These are phyloP conservation scores for Debaryomyces castellii DNA, from an alignment of 805 yeast species.

Conservation along the genomic window DNA sequence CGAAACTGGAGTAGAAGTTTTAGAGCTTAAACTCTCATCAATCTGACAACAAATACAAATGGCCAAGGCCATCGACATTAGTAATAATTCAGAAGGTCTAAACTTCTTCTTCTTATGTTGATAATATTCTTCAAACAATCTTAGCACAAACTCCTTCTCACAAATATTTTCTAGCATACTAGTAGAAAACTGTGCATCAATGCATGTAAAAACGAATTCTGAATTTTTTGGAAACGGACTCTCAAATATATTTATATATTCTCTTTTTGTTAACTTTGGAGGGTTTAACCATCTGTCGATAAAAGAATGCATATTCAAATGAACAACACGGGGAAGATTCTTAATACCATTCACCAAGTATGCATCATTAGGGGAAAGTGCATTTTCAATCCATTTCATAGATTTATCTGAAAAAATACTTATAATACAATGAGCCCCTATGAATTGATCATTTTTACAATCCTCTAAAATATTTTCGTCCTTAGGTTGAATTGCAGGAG, in stretches of 20 bases:
- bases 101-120: constrained; percentile 14
- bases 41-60: constrained; percentile 22
- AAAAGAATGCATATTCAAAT: constrained; percentile 14
- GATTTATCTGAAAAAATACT: constrained; percentile 36
- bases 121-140: constrained; percentile 26
- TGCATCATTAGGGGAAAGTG: constrained; percentile 20
- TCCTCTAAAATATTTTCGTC: neutral
- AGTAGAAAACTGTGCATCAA: constrained; percentile 23
- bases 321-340: constrained; percentile 26
- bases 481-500: neutral
- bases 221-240: constrained; percentile 27
- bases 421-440: constrained; percentile 36
- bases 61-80: constrained; percentile 30
- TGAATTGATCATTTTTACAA: constrained; percentile 16
- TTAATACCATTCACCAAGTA: constrained; percentile 22
- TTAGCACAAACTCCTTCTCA: constrained; percentile 11
- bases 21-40: constrained; percentile 10
- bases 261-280: constrained; percentile 18
- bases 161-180: constrained; percentile 19
- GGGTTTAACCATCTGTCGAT: constrained; percentile 32
- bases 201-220: constrained; percentile 21
- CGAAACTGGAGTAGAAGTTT: constrained; percentile 1
- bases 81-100: constrained; percentile 30
- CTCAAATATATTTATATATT: constrained; percentile 16
- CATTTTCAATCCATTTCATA: constrained; percentile 28